Evolutionary conservation across 148 eudicot genomes (phyloP).

Genomic region (Heliosperma pusillum): DNA sequence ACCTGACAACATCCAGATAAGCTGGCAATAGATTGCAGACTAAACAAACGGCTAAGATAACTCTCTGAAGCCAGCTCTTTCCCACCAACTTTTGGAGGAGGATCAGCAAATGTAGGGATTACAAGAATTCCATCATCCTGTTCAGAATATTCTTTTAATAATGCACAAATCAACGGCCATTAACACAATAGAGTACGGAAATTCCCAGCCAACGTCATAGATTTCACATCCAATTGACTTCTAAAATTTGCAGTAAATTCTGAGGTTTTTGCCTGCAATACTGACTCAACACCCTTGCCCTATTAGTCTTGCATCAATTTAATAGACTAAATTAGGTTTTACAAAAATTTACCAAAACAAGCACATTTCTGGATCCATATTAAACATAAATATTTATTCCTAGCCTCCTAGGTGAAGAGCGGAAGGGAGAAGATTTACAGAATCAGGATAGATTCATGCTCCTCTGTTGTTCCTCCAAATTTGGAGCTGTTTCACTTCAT

Average conservation of each 20-base stretch:
- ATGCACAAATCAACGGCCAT: constrained; percentile 4
- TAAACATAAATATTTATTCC: neutral
- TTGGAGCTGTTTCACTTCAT: too few species aligned
- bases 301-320: neutral
- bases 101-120: constrained; percentile 65
- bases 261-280: neutral
- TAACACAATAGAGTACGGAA: neutral
- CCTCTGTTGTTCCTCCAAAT: too few species aligned
- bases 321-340: neutral
- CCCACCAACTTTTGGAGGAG: constrained; percentile 71
- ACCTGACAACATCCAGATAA: constrained; percentile 99
- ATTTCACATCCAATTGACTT: neutral
- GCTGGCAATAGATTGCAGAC: constrained; percentile 74
- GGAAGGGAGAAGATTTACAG: too few species aligned
- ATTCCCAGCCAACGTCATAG: neutral
- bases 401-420: too few species aligned
- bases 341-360: neutral
- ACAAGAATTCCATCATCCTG: constrained; percentile 90
- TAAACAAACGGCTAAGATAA: constrained; percentile 51
- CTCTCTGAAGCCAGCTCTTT: constrained; percentile 62
- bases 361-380: neutral
- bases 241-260: neutral
- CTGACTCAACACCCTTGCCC: neutral
- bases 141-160: constrained; percentile 16
- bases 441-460: too few species aligned